These are phyloP conservation scores for Lasiodiplodia sp. DNA, from an alignment of 2,329 filamentous ascomycete species.

Conservation along the genomic window DNA sequence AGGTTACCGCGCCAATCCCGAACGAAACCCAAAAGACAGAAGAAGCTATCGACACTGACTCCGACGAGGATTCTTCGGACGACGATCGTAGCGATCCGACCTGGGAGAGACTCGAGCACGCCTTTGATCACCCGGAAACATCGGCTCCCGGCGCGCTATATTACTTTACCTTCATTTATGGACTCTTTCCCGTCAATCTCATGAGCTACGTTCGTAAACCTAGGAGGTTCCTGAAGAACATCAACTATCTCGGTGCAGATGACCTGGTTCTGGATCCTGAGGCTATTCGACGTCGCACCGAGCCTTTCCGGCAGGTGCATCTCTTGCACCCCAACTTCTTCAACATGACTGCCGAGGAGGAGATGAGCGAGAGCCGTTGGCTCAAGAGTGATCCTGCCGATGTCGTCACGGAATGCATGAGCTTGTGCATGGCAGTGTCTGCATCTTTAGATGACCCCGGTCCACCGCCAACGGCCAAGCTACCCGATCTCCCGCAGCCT, in stretches of 20 bases:
- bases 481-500: constrained; percentile 53
- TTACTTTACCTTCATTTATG: constrained; percentile 84
- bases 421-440: constrained; percentile 63
- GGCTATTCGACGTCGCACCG: constrained; percentile 77
- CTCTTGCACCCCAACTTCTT: constrained; percentile 86
- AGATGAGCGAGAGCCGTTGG: constrained; percentile 80
- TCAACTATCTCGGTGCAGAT: constrained; percentile 72
- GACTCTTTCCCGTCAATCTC: constrained; percentile 84
- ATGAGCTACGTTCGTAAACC: constrained; percentile 87
- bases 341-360: constrained; percentile 78
- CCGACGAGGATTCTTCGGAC: constrained; percentile 45
- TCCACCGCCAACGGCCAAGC: constrained; percentile 54
- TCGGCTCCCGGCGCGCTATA: constrained; percentile 71
- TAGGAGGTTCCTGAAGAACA: constrained; percentile 76
- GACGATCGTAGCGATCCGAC: constrained; percentile 43
- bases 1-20: constrained; percentile 39
- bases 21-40: constrained; percentile 37
- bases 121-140: constrained; percentile 66
- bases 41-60: constrained; percentile 34
- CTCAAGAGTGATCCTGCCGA: constrained; percentile 81
- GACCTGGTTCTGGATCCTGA: constrained; percentile 80
- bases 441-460: constrained; percentile 53
- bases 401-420: constrained; percentile 80
- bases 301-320: constrained; percentile 76
- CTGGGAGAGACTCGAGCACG: constrained; percentile 72